Evolutionary conservation across 495 filamentous ascomycete genomes (phyloP), one percentile per base, ranked within the genome.

Genomic region (Penicillium paradoxum): DNA sequence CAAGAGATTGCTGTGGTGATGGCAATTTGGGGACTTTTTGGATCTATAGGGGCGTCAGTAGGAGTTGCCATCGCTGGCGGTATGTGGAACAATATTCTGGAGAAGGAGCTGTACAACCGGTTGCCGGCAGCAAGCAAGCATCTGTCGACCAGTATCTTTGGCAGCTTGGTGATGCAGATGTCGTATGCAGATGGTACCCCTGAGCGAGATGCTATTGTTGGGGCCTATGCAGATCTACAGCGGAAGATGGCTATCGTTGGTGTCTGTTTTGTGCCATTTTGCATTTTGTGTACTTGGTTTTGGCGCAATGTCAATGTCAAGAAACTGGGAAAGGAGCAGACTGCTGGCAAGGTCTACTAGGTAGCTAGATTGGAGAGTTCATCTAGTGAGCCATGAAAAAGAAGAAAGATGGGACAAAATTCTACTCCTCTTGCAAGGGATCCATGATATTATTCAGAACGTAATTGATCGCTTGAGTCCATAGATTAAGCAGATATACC

Each of bases 31-130:
- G 71, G 73, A 38, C 73, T 88, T 56, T 85, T 85, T 59, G 66
- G 75, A 37, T 72, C 60, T 36, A 72, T 89, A 17, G 86, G 86
- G 13, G 80, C 81, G 25, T 80, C 77, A 11, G 77, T 88, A 53
- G 86, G 86, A 4, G 54, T 62, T 9, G 73, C 82, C 6, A 66
- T 90, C 10, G 71, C 82, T 4, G 75, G 72, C 0, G 83, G 83
- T 22, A 81, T 90, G 56, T 89, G 84, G 81, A 81, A 75, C 11
- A 71, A 74, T 53, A 68, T 76, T 30, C 78, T 88, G 57, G 80
- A 81, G 22, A 29, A 45, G 0, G 68, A 73, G n/a, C 69, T 90
- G 10, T 55, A 59, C 21, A 47, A 71, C 33, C 71, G 79, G 45
- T 72, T 90, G 0, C 86, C 86, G 0, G 65, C 58, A 36, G 68